Conservation (phyloP, 176 grass and related monocot genomes). For the Chrysopogon serrulatus region DNA sequence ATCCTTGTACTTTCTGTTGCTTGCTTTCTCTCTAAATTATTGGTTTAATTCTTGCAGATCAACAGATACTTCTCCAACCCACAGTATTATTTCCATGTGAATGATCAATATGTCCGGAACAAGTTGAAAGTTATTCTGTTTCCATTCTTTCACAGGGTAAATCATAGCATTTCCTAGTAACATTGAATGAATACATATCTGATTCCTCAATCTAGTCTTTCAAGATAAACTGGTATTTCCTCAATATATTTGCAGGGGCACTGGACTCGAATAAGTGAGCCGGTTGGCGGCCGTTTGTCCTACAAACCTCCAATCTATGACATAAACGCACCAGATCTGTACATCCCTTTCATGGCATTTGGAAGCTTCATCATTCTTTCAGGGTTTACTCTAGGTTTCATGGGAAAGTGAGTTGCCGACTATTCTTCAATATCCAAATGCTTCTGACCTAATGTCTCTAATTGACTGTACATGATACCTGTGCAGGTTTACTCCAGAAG, state of each 20-base stretch:
- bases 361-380: slow-evolving; percentile 77
- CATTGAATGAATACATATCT: background rate
- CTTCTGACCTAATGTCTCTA: background rate
- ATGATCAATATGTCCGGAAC: slow-evolving; percentile 89
- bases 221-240: background rate
- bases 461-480: background rate
- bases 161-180: background rate
- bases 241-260: slow-evolving; percentile 53
- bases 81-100: slow-evolving; percentile 97
- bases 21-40: background rate
- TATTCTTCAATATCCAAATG: background rate
- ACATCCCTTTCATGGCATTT: slow-evolving; percentile 97
- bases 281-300: slow-evolving; percentile 71
- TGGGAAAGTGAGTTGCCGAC: slow-evolving; percentile 63
- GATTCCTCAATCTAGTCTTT: background rate
- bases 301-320: slow-evolving; percentile 94
- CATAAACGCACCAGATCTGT: slow-evolving; percentile 93
- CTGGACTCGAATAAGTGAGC: slow-evolving; percentile 88
- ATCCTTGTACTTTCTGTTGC: background rate
- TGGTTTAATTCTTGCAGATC: slow-evolving; percentile 45
- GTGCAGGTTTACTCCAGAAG: slow-evolving; percentile 83
- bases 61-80: slow-evolving; percentile 77
- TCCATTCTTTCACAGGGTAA: slow-evolving; percentile 88
- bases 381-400: slow-evolving; percentile 68
- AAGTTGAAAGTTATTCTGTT: slow-evolving; percentile 90